These are phyloP conservation scores for Oryza nivara DNA, from an alignment of 176 grass and related monocot species.

Conservation along the genomic window DNA sequence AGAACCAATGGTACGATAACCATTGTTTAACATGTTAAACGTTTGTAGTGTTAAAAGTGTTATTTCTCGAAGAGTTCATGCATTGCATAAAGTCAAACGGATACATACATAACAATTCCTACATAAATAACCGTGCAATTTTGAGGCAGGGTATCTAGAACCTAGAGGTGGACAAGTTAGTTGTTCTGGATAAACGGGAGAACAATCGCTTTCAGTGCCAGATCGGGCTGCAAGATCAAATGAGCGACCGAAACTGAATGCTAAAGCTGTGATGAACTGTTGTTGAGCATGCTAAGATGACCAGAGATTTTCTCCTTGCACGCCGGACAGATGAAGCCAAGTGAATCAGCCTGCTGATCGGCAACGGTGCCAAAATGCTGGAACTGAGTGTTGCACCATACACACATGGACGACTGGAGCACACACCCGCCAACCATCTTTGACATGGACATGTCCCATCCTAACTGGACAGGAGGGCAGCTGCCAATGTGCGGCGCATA, in stretches of 20 bases:
- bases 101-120: conserved; percentile 3
- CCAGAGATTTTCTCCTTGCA: conserved; percentile 85
- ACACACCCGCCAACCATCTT: conserved; percentile 54
- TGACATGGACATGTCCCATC: conserved; percentile 61
- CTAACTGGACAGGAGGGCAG: conserved; percentile 70
- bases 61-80: not conserved
- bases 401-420: conserved; percentile 63
- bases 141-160: not conserved
- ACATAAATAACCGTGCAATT: conserved; percentile 5
- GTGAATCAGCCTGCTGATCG: conserved; percentile 66
- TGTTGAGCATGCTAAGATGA: conserved; percentile 61
- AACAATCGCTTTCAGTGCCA: not conserved
- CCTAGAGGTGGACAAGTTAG: not conserved
- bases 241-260: not conserved
- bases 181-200: not conserved
- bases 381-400: conserved; percentile 81
- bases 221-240: conserved; percentile 26
- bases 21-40: not conserved
- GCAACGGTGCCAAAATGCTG: conserved; percentile 55
- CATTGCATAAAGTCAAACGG: not conserved
- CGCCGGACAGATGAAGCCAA: conserved; percentile 82
- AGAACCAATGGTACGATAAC: not conserved
- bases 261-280: conserved; percentile 45
- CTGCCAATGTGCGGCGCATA: conserved; percentile 57
- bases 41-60: not conserved